These are phyloP conservation scores for Stephania cephalantha DNA, from an alignment of 164 flowering plant species.

Conservation along the genomic window DNA sequence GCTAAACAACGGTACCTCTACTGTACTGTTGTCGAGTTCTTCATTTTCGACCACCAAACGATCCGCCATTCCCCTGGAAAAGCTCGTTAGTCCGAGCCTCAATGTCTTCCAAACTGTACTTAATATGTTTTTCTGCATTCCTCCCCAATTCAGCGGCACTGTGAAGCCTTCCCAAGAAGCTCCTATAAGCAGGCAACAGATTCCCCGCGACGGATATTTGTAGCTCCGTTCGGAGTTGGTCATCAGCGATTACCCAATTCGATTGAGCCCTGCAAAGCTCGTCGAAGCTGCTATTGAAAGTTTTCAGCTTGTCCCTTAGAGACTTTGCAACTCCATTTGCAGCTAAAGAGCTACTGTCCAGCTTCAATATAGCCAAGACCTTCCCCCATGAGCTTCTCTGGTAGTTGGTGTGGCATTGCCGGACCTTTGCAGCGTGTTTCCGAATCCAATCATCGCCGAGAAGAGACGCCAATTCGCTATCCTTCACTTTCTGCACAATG, in stretches of 20 bases:
- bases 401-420: constrained; percentile 52
- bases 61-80: constrained; percentile 46
- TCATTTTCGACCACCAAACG: constrained; percentile 33
- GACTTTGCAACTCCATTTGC: constrained; percentile 23
- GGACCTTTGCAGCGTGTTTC: constrained; percentile 60
- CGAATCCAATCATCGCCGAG: constrained; percentile 90
- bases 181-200: constrained; percentile 54
- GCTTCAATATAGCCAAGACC: constrained; percentile 45
- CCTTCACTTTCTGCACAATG: constrained; percentile 75
- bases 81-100: constrained; percentile 48
- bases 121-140: constrained; percentile 44
- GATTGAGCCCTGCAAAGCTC: constrained; percentile 54
- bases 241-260: constrained; percentile 65
- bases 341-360: constrained; percentile 31
- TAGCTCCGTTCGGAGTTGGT: constrained; percentile 63
- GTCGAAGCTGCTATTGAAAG: constrained; percentile 59
- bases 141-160: constrained; percentile 39
- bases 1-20: background rate
- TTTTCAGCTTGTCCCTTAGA: constrained; percentile 57
- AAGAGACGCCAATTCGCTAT: constrained; percentile 59
- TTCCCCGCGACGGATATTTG: constrained; percentile 36
- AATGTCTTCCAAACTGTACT: constrained; percentile 56
- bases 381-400: constrained; percentile 75
- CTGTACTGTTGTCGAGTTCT: background rate
- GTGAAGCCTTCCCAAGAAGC: constrained; percentile 55